These are phyloP conservation scores for Melaleuca alternifolia DNA, from an alignment of 345 rosid genomes.

Conservation along the genomic window DNA sequence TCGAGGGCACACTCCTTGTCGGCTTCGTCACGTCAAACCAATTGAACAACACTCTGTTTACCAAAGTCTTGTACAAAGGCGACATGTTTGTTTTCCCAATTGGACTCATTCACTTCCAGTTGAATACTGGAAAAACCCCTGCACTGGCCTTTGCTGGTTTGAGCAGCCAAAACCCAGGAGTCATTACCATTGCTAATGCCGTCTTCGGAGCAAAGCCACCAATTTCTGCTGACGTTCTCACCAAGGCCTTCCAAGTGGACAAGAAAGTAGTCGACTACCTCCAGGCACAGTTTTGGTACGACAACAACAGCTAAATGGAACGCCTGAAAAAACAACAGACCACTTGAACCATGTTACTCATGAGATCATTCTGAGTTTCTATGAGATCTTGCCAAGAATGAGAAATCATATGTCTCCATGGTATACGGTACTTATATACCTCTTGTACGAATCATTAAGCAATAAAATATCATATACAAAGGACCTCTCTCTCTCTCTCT, in stretches of 20 bases:
- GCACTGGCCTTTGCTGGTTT: no score
- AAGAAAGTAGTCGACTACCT: constrained; percentile 7
- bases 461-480: no score
- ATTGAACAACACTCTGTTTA: no score
- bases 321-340: background rate
- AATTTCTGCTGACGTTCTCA: constrained; percentile 8
- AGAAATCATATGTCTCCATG: background rate
- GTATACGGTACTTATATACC: no score
- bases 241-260: constrained; percentile 28
- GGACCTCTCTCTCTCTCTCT: no score
- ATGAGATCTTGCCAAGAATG: background rate
- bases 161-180: constrained; percentile 17
- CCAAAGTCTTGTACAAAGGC: no score
- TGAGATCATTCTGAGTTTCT: background rate
- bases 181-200: constrained; percentile 10
- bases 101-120: no score
- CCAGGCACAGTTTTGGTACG: constrained; percentile 14
- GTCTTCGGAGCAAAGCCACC: constrained; percentile 6
- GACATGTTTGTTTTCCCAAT: no score
- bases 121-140: no score
- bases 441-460: no score
- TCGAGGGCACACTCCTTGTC: no score
- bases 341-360: background rate
- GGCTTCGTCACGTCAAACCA: no score
- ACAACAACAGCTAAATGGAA: background rate